Evolutionary conservation across 2,329 filamentous ascomycete species (phyloP).

Genomic region (Sporothrix globosa): DNA sequence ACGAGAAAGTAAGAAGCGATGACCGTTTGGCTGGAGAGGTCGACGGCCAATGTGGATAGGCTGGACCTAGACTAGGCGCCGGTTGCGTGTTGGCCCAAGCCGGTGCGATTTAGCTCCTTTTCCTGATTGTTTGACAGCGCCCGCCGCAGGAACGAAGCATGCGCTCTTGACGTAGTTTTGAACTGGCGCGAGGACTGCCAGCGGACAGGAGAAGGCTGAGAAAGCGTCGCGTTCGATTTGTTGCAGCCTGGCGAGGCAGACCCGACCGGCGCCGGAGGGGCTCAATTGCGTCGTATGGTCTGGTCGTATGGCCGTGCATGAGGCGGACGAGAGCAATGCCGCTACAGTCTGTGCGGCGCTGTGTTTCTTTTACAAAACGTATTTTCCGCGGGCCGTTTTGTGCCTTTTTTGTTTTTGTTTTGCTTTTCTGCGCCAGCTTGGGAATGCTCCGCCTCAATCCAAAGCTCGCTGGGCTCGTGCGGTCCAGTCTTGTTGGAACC

Average conservation of each 20-base stretch:
- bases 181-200: background rate
- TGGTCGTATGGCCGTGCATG: background rate
- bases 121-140: background rate
- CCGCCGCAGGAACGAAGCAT: conserved; percentile 6
- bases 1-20: background rate
- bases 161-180: conserved; percentile 9
- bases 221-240: background rate
- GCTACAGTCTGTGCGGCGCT: background rate
- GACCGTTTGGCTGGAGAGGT: conserved; percentile 1
- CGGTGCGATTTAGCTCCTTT: conserved; percentile 1
- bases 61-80: background rate
- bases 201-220: conserved; percentile 8
- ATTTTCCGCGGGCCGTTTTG: conserved; percentile 7
- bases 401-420: background rate
- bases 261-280: conserved; percentile 6
- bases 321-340: background rate
- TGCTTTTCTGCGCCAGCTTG: background rate
- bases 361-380: background rate
- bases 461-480: conserved; percentile 3
- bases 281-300: conserved; percentile 10
- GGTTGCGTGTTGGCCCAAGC: background rate
- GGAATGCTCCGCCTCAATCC: conserved; percentile 28
- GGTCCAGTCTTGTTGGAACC: background rate
- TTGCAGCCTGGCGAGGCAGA: conserved; percentile 27
- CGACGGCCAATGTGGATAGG: conserved; percentile 2